These are phyloP conservation scores for Wickerhamiella sorbophila DNA, from an alignment of 805 yeast genomes.

Conservation along the genomic window DNA sequence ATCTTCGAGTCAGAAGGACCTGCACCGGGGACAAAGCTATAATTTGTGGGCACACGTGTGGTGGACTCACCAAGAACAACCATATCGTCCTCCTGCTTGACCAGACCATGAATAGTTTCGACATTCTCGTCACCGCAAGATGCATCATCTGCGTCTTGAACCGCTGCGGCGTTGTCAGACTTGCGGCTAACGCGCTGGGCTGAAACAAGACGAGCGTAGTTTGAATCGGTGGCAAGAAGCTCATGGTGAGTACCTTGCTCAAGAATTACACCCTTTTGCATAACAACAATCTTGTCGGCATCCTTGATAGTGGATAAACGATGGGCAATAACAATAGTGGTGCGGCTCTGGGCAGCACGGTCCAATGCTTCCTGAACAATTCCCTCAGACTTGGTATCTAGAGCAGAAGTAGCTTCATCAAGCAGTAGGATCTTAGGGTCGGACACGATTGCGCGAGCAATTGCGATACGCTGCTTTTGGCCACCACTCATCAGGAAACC, in stretches of 20 bases:
- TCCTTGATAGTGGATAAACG: slow-evolving; percentile 42
- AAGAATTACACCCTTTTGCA: slow-evolving; percentile 36
- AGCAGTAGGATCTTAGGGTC: slow-evolving; percentile 44
- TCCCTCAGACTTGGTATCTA: slow-evolving; percentile 35
- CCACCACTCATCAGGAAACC: slow-evolving; percentile 55
- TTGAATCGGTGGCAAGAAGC: slow-evolving; percentile 21
- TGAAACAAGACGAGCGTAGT: slow-evolving; percentile 25
- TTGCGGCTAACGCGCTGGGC: slow-evolving; percentile 23
- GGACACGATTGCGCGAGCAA: slow-evolving; percentile 54
- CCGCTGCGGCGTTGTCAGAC: neutral
- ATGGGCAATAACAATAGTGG: slow-evolving; percentile 47
- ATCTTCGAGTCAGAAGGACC: slow-evolving; percentile 8
- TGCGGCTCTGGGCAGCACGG: slow-evolving; percentile 25
- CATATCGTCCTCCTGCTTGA: slow-evolving; percentile 12
- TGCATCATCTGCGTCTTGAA: slow-evolving; percentile 7
- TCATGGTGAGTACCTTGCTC: slow-evolving; percentile 32
- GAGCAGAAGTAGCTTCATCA: slow-evolving; percentile 54
- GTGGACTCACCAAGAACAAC: slow-evolving; percentile 9
- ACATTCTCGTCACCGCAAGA: neutral
- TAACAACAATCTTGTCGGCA: slow-evolving; percentile 41
- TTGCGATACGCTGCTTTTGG: slow-evolving; percentile 57
- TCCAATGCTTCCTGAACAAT: slow-evolving; percentile 30
- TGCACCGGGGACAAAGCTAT: slow-evolving; percentile 15
- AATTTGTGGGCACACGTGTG: neutral
- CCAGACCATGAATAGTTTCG: slow-evolving; percentile 7